Base-by-base conservation (phyloP, 345 rosid species). In the Eucalyptus guilfoylei region DNA sequence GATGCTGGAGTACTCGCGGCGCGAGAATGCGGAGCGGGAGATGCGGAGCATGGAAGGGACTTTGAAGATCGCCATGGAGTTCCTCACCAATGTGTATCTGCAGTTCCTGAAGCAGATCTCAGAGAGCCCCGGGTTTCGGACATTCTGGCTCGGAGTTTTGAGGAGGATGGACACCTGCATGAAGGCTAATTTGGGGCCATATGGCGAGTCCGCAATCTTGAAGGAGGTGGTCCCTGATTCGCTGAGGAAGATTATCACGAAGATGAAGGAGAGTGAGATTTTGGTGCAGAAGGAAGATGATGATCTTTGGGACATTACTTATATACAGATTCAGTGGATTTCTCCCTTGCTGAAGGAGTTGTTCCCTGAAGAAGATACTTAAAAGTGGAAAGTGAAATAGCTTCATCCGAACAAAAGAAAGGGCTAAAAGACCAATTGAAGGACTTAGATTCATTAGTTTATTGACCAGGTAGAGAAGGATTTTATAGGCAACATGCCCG, bases 131-230 rank as follows among this genome's bases (percentile, higher is more conserved):
- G 95, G 93, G 88, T 96, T 96, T 72, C 91, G 97, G 89, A 96
- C 99, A 5, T 97, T 97, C 86, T 97, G 98, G 99, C 90, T 96
- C 15, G 99, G 99, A 44, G 94, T 97, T 34, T 87, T 98, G 91
- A 95, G 99, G 83, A 95, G 99, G 86, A 96, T 96, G 99, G 99
- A 96, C 88, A 97, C 99, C 3, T 97, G 98, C 87, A 96, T 97
- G 98, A 96, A 97, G 87, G 96, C 97, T 4, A 97, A 96, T 90
- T 86, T 96, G 87, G 98, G 98, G 62, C 89, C 76, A 3, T 95
- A 93, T 49, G 99, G 98, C 4, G 94, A 94, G 72, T 95, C 97
- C 0, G 86, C 28, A 14, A 91, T 85, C 42, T 89, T 97, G 90
- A 94, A 93, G 42, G 93, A 95, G 28, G 88, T 90, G 9, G 92